Base-by-base conservation (phyloP, 306 rosid species). In the Erythrophleum fordii region DNA sequence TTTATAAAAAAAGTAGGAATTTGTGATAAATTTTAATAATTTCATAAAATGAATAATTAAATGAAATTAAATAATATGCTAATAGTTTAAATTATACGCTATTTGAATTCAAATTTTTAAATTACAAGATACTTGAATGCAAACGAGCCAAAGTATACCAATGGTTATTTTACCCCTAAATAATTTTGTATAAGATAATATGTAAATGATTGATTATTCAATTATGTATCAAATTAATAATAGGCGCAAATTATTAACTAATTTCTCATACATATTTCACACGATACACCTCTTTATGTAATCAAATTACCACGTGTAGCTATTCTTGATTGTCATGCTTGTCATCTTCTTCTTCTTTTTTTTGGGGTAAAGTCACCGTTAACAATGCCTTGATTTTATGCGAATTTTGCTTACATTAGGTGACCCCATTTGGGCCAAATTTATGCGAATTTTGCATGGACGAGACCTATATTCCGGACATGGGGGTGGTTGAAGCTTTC, bases 341-440 rank as follows among this genome's bases (percentile, higher is more conserved):
- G 79, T 76, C 67, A 71, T 72, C 35, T 65, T 14, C 2, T 29
- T 61, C n/a, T 53, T 20, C 8, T 10, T 1, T 53, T 23, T 26
- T 25, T 59, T 56, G 14, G 12, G 67, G 37, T 28, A 2, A 42
- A 13, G 5, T 16, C 18, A 29, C 80, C 85, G 68, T 75, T 41
- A 72, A 65, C 55, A 58, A 5, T 85, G 85, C 85, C 88, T 65
- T 85, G 83, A 85, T 85, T 81, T 52, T 42, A 49, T 85, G 85
- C 53, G 5, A 41, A 37, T 45, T 48, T 62, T 61, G 70, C 26
- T 69, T 49, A 39, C 34, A 51, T 31, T 23, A 60, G 44, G 78
- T 65, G 87, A 72, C 82, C 84, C 80, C 60, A 78, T 48, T 77
- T 72, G 16, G 61, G 66, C 34, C 61, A 56, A 46, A 44, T 41